phyloP scores from a whole-genome alignment of 2,329 filamentous ascomycete species.

The Aspergillus latus region DNA sequence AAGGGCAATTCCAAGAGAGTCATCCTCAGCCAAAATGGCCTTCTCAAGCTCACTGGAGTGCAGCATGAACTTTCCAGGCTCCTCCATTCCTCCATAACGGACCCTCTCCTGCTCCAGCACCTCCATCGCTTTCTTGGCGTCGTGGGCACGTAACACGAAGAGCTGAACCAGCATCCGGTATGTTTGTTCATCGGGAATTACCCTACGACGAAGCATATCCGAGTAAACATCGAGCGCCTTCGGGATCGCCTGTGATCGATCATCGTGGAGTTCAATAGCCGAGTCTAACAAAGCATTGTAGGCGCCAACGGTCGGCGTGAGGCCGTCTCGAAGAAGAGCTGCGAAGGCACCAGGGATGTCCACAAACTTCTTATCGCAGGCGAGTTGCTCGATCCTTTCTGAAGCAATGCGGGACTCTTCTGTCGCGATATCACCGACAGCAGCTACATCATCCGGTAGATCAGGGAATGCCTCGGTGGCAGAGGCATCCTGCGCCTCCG shows the following conservation, averaged over 20 bases:
- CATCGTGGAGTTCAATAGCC: conserved; percentile 75
- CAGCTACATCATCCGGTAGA: conserved; percentile 37
- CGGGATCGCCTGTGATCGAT: conserved; percentile 79
- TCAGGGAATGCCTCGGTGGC: conserved; percentile 31
- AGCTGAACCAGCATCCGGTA: conserved; percentile 85
- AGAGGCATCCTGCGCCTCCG: conserved; percentile 28
- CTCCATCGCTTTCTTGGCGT: conserved; percentile 71
- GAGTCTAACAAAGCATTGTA: conserved; percentile 89
- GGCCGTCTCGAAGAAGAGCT: conserved; percentile 77
- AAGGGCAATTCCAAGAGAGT: conserved; percentile 79
- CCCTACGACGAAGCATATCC: conserved; percentile 86
- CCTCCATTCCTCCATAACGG: conserved; percentile 82
- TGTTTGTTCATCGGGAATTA: conserved; percentile 78
- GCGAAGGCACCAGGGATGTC: conserved; percentile 92
- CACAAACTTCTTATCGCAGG: conserved; percentile 69
- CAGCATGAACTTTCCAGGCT: conserved; percentile 82
- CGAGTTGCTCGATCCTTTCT: conserved; percentile 73
- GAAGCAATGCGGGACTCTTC: conserved; percentile 69
- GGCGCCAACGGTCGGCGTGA: conserved; percentile 77
- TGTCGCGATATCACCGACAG: conserved; percentile 51
- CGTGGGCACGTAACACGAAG: conserved; percentile 75
- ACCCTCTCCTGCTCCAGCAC: conserved; percentile 75
- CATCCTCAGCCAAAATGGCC: conserved; percentile 81
- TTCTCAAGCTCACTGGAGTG: conserved; percentile 83
- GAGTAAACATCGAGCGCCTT: conserved; percentile 94